Evolutionary conservation across 2,329 filamentous ascomycete species (phyloP).

Genomic region (Colletotrichum lupini): DNA sequence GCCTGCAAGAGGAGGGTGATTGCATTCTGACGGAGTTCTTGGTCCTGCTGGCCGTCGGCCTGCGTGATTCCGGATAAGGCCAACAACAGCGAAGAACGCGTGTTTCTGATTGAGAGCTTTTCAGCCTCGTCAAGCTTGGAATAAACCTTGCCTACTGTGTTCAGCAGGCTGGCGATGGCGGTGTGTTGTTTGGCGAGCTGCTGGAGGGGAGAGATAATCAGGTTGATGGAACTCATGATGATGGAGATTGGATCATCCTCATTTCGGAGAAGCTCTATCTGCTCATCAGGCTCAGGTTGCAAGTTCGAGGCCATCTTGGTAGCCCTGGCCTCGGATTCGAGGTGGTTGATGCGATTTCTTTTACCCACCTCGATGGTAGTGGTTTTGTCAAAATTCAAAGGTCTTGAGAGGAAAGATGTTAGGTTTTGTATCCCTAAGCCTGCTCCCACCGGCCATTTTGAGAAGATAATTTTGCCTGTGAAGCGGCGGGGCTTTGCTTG

Average conservation of each 20-base stretch:
- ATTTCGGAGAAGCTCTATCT: not conserved
- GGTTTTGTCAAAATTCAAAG: not conserved
- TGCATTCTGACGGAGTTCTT: not conserved
- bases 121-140: not conserved
- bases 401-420: not conserved
- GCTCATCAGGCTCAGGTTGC: not conserved
- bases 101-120: not conserved
- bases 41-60: too few species aligned
- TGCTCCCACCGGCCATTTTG: not conserved
- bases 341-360: not conserved
- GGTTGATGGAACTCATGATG: not conserved
- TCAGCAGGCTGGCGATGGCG: not conserved
- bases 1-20: not conserved
- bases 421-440: not conserved
- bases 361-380: not conserved
- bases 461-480: not conserved
- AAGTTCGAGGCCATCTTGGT: not conserved
- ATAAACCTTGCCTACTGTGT: not conserved
- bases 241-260: too few species aligned
- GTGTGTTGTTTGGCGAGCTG: not conserved
- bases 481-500: not conserved
- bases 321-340: not conserved
- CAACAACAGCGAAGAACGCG: not conserved
- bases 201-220: not conserved
- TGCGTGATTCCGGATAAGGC: not conserved